These are phyloP conservation scores for Botrytis sinoallii DNA, from an alignment of 2,329 filamentous ascomycete genomes.

Conservation along the genomic window DNA sequence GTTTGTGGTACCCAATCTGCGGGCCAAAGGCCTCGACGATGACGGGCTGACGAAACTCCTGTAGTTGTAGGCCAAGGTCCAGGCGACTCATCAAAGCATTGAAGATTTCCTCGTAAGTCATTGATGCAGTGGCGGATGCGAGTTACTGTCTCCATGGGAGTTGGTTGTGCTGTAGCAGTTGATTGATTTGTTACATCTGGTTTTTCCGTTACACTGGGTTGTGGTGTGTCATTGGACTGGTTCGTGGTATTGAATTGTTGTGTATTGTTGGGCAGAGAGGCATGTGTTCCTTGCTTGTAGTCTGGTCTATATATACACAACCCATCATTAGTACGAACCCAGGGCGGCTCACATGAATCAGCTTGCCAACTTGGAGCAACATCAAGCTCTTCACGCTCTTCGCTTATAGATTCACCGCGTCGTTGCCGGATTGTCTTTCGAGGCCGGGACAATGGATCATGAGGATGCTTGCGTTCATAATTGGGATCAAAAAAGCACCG, in stretches of 20 bases:
- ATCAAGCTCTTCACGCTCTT: not conserved
- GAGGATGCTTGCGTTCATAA: not conserved
- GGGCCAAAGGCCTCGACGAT: conserved; percentile 13
- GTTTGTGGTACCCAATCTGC: conserved; percentile 10
- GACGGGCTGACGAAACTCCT: not conserved
- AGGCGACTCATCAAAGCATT: not conserved
- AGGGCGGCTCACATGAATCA: not conserved
- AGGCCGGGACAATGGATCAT: not conserved
- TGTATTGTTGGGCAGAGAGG: not conserved
- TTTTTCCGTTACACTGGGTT: not conserved
- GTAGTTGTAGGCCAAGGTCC: not conserved
- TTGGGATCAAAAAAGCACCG: conserved; percentile 3
- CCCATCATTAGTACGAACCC: not conserved
- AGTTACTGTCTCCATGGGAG: not conserved
- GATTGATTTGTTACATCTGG: not conserved
- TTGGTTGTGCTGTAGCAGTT: not conserved
- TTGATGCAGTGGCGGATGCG: not conserved
- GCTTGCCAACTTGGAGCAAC: not conserved
- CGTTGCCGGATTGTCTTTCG: not conserved
- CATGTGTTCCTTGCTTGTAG: not conserved
- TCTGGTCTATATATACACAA: not conserved
- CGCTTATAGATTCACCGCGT: not conserved
- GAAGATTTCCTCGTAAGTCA: not conserved
- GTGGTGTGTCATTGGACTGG: not conserved
- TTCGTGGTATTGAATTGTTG: not conserved